phyloP scores from a whole-genome alignment of 2,329 filamentous ascomycete species.

The Claviceps maximensis region DNA sequence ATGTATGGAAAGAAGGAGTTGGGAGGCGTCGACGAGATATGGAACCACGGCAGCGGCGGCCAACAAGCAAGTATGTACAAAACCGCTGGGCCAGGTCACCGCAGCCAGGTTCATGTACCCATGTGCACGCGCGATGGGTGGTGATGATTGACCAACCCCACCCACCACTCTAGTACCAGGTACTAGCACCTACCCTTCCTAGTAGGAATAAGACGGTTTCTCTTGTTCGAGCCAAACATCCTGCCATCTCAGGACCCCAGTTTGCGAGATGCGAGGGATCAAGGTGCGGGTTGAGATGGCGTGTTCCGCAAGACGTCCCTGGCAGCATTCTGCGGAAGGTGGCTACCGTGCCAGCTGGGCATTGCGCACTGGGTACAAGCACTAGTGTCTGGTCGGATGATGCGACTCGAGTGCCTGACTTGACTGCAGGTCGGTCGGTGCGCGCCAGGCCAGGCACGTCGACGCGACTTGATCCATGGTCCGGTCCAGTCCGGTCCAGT shows the following conservation, averaged over 20 bases:
- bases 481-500: no score
- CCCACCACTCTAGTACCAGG: background rate
- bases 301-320: background rate
- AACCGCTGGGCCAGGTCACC: background rate
- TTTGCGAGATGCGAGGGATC: background rate
- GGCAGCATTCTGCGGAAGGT: background rate
- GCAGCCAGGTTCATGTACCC: background rate
- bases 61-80: background rate
- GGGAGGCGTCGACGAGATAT: constrained; percentile 5
- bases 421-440: no score
- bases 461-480: no score
- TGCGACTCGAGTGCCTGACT: background rate
- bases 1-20: constrained; percentile 2
- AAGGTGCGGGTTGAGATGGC: background rate
- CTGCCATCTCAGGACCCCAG: background rate
- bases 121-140: background rate
- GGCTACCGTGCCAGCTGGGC: background rate
- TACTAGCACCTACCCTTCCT: background rate
- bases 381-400: no score
- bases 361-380: background rate
- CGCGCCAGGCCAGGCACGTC: no score
- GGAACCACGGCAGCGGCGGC: constrained; percentile 1
- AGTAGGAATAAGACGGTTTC: background rate
- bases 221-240: background rate
- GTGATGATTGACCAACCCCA: background rate